These are phyloP conservation scores for Linum usitatissimum DNA, from an alignment of 345 rosid genomes.

Conservation along the genomic window DNA sequence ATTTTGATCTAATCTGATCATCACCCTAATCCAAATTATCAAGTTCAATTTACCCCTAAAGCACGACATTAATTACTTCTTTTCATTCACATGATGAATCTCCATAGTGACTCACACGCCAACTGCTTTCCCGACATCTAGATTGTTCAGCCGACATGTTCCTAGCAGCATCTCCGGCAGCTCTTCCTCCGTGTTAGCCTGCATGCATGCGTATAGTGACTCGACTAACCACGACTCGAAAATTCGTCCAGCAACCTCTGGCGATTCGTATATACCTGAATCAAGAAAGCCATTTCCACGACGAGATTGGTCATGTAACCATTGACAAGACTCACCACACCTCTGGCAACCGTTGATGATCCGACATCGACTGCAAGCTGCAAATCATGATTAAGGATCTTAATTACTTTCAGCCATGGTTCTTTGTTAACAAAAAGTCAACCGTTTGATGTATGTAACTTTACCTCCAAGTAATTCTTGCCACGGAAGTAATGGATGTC, in stretches of 20 bases:
- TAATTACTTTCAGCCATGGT: not conserved
- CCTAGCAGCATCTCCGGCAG: conserved; percentile 81
- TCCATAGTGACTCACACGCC: conserved; percentile 12
- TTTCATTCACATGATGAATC: not conserved
- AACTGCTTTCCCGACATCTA: conserved; percentile 53
- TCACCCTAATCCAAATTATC: too few relatives aligned
- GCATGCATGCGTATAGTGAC: conserved; percentile 8
- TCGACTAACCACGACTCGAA: too few relatives aligned
- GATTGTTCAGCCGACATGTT: conserved; percentile 63
- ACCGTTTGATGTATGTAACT: not conserved
- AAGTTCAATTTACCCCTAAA: too few relatives aligned
- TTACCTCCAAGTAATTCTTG: conserved; percentile 79
- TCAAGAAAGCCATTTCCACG: conserved; percentile 83
- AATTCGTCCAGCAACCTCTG: too few relatives aligned
- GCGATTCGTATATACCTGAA: conserved; percentile 40
- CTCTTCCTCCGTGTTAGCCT: conserved; percentile 83
- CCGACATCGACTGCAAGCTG: conserved; percentile 80
- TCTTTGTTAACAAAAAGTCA: not conserved
- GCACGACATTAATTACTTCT: too few relatives aligned
- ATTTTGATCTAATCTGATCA: too few relatives aligned
- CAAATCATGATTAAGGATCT: not conserved
- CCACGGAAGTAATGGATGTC: conserved; percentile 57
- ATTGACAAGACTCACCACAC: conserved; percentile 66
- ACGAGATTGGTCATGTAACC: conserved; percentile 80
- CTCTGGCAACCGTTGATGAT: conserved; percentile 86